Evolutionary conservation across 805 yeast genomes (phyloP).

Genomic region (Ogataea angusta): DNA sequence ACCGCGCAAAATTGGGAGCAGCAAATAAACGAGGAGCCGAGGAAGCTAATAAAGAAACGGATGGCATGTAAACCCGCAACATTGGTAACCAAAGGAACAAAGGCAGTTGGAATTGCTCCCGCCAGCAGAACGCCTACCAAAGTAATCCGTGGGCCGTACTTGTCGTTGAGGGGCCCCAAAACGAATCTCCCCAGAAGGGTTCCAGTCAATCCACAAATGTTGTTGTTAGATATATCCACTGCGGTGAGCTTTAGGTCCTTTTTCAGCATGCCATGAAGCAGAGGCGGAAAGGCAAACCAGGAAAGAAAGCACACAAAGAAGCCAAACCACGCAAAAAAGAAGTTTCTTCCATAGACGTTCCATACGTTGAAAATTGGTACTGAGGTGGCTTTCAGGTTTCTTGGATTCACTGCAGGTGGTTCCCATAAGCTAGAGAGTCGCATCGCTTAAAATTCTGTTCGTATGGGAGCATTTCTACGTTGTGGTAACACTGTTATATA

Average conservation of each 20-base stretch:
- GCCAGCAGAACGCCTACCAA: constrained; percentile 26
- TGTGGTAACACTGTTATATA: no score
- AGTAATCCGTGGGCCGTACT: constrained; percentile 29
- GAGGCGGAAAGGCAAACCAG: constrained; percentile 35
- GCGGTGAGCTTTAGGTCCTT: constrained; percentile 25
- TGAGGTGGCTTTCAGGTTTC: constrained; percentile 24
- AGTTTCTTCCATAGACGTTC: constrained; percentile 25
- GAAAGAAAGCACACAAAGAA: constrained; percentile 31
- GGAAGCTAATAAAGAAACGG: constrained; percentile 46
- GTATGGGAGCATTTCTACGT: no score
- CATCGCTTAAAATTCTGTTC: background rate
- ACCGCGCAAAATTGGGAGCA: constrained; percentile 31
- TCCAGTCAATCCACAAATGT: constrained; percentile 32
- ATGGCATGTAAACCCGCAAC: constrained; percentile 53
- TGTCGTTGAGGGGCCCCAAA: constrained; percentile 31
- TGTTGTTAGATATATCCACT: constrained; percentile 28
- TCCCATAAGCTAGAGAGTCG: constrained; percentile 17
- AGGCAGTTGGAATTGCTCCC: constrained; percentile 32
- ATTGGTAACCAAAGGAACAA: constrained; percentile 29
- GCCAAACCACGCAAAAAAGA: constrained; percentile 32
- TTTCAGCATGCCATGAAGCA: constrained; percentile 24
- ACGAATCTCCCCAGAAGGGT: constrained; percentile 29
- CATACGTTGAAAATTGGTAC: constrained; percentile 29
- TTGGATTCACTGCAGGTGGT: constrained; percentile 28
- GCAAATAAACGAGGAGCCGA: constrained; percentile 33